Evolutionary conservation across 2,329 filamentous ascomycete species (phyloP), one percentile per base, ranked within the genome.

Genomic region (Colletotrichum sp.): DNA sequence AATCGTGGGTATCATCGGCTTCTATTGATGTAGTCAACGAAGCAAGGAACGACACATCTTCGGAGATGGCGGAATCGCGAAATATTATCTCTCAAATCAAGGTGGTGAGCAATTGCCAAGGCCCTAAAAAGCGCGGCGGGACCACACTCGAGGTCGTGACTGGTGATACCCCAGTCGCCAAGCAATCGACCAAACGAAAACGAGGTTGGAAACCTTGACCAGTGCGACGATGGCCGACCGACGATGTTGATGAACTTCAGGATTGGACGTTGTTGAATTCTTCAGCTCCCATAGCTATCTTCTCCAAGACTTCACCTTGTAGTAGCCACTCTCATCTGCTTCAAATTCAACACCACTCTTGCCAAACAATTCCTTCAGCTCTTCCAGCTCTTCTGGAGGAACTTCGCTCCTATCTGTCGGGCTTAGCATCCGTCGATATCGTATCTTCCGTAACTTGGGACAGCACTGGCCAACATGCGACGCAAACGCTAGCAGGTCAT

Each of bases 91-190:
- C 43, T 52, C n/a, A 52, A 7, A 7, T 21, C 43, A 52, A 64
- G 30, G 7, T 70, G 18, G n/a, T 70, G 36, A 61, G 48, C 32
- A 69, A 57, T 63, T 24, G 65, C 70, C 70, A 72, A 72, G 70
- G 24, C 32, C 32, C 36, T 16, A 48, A 72, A 48, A 52, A 13
- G 63, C 63, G 48, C 10, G 70, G 63, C 61, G 26, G 64, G 69
- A n/a, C 10, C 24, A 28, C 18, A 30, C 55, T 21, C 21, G 2
- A 65, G 24, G 10, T 66, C 26, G n/a, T 43, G 14, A 16, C 12
- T 18, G 24, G 21, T 30, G 30, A 48, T 30, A 71, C 14, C 43
- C 43, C 43, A 52, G 43, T 30, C 43, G 69, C 69, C 69, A 66
- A 71, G 69, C 43, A 52, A 0, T 60, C 6, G 16, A 32, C 7